Base-by-base conservation (phyloP, 164 flowering plant genomes). In the Akebia trifoliata region DNA sequence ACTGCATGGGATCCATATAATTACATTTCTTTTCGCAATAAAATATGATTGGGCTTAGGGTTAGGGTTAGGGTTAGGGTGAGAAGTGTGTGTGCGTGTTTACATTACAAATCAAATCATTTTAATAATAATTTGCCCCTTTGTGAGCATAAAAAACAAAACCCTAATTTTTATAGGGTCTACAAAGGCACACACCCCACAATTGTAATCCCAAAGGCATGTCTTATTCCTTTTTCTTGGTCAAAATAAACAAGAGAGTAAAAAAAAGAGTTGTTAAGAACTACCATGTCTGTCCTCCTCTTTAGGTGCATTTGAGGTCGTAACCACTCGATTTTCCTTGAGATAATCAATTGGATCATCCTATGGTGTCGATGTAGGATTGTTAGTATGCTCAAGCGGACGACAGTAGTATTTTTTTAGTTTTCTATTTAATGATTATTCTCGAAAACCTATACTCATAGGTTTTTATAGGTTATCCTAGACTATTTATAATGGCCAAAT, bases 141-240 rank as follows among this genome's bases (percentile, higher is more conserved):
- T 40, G n/a, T n/a, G n/a, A n/a, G n/a, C n/a, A n/a, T n/a, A n/a
- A n/a, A n/a, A 49, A 49, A 59, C 55, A 49, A 59, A 50, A 28
- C 63, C 55, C 54, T 21, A 22, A 20, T 50, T 50, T 52, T 40
- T 48, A 24, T 20, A 57, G 58, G 57, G 29, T 38, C 29, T 37
- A 51, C 15, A 53, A 46, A 43, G 24, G 29, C 26, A 46, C 59
- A 59, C n/a, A n/a, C n/a, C n/a, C n/a, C n/a, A n/a, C n/a, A n/a
- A n/a, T n/a, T 36, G 21, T 54, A 53, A 54, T 60, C 55, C 60
- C 60, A 66, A 66, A 46, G 42, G 50, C 34, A 54, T 59, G 48
- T 59, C 46, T 26, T 29, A 9, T 36, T 50, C 17, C 36, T 30
- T 53, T 54, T 54, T 47, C 28, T 54, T 37, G 54, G 56, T 66